Evolutionary conservation across 805 yeast genomes (phyloP).

Genomic region (Kodamaea fukazawae): DNA sequence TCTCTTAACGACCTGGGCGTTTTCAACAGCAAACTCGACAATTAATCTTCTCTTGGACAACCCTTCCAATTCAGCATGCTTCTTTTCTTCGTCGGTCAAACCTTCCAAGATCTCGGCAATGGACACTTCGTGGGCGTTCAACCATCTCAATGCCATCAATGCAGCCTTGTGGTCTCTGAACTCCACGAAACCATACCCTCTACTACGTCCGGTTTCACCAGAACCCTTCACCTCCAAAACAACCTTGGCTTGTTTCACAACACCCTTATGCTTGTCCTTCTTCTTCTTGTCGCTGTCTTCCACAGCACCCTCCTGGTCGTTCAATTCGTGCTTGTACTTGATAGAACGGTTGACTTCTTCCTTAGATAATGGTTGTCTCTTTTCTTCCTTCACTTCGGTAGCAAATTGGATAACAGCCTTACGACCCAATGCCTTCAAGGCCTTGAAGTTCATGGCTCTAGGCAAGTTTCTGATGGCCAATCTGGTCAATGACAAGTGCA

Average conservation of each 20-base stretch:
- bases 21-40: constrained; percentile 94
- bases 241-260: constrained; percentile 89
- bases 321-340: constrained; percentile 53
- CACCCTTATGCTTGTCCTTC: constrained; percentile 76
- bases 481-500: constrained; percentile 92
- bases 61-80: constrained; percentile 52
- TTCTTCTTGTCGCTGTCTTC: constrained; percentile 42
- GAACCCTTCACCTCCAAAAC: constrained; percentile 89
- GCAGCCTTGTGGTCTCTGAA: constrained; percentile 90
- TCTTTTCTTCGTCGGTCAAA: constrained; percentile 64
- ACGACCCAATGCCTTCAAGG: constrained; percentile 88
- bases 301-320: constrained; percentile 21
- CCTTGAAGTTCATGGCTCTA: constrained; percentile 83
- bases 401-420: constrained; percentile 95
- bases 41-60: constrained; percentile 69
- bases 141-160: constrained; percentile 94
- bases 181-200: constrained; percentile 96
- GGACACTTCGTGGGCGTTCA: constrained; percentile 87
- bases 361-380: constrained; percentile 81
- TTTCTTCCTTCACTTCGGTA: constrained; percentile 70
- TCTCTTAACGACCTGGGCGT: constrained; percentile 89
- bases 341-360: constrained; percentile 85
- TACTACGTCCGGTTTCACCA: constrained; percentile 82
- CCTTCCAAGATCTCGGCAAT: constrained; percentile 68
- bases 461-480: constrained; percentile 93